Percentiles rank a stretch among this genome's conserved stretches.
Evolutionary conservation across 108 stramenopile genomes (phyloP).

Genomic region (Cyclotella kingstonii): DNA sequence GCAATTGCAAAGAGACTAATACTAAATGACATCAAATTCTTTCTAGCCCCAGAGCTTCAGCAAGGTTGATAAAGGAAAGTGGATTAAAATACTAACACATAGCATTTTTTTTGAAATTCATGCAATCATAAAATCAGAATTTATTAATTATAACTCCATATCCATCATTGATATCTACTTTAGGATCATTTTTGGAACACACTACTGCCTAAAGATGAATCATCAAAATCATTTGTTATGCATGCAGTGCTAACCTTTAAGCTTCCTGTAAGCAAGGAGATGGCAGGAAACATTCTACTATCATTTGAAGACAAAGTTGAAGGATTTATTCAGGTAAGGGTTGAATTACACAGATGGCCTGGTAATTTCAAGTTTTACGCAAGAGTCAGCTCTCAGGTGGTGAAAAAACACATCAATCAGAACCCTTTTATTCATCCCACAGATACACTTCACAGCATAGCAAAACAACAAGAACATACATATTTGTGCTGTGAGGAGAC

Average conservation of each 20-base stretch:
- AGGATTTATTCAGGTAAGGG: conserved; percentile 9
- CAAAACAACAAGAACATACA: background rate
- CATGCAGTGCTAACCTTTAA: conserved; percentile 17
- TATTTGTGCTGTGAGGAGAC: too few species aligned
- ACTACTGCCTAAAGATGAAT: background rate
- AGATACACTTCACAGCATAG: background rate
- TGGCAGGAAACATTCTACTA: conserved; percentile 2
- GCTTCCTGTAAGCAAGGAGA: background rate
- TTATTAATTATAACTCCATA: background rate
- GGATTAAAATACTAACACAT: too few species aligned
- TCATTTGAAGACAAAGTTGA: conserved; percentile 25
- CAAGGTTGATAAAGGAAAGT: too few species aligned
- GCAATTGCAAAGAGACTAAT: too few species aligned
- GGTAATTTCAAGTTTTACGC: background rate
- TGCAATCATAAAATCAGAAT: too few species aligned
- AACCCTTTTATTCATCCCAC: too few species aligned
- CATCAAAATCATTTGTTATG: conserved; percentile 2
- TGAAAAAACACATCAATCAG: too few species aligned
- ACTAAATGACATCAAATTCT: too few species aligned
- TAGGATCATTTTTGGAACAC: background rate
- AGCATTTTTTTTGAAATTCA: too few species aligned
- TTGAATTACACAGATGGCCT: conserved; percentile 4
- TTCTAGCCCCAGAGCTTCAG: too few species aligned
- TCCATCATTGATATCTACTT: background rate
- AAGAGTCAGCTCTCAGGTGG: conserved; percentile 11